Base-by-base conservation (phyloP, 257 asterid genomes). In the Coffea canephora region DNA sequence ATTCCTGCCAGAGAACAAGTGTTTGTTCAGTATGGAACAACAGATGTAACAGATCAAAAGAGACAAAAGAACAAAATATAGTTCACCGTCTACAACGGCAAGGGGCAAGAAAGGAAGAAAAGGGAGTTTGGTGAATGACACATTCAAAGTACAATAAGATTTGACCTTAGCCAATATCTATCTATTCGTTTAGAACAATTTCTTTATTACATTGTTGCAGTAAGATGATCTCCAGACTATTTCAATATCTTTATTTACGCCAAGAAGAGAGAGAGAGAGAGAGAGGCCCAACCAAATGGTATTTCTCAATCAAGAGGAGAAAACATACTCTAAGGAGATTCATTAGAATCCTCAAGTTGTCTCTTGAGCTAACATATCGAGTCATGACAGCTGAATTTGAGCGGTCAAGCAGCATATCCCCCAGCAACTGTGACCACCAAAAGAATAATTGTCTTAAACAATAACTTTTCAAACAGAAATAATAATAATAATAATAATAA, bases 341-440 rank as follows among this genome's bases (percentile, higher is more conserved):
- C 98, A 92, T 94, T 79, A 94, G 91, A 88, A 94, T 90, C 91
- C 98, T 92, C 92, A 94, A 85, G 83, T 94, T 92, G 67, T 92
- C 96, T 80, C 92, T 83, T 68, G 98, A 94, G 87, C 94, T 80
- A 78, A 93, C 97, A 81, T 94, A 94, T 86, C 87, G 84, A 9
- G 91, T 89, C 98, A 94, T 94, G 54, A 93, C 97, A 45, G 91
- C 92, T 5, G 95, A 89, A 83, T 94, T 94, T 76, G 98, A 90
- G 75, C 98, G 97, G 78, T 94, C 98, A 80, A 93, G 85, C 71
- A 94, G 85, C 77, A 94, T 93, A 87, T 93, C 98, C 41, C 94
- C 98, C 87, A 94, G 82, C 61, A 94, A 87, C 98, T 94, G 89
- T 73, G 82, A 86, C 49, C 76, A 81, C 2, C 19, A 54, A 81